Conservation (phyloP, 768 basidiomycete species). For the Termitomyces sp. region DNA sequence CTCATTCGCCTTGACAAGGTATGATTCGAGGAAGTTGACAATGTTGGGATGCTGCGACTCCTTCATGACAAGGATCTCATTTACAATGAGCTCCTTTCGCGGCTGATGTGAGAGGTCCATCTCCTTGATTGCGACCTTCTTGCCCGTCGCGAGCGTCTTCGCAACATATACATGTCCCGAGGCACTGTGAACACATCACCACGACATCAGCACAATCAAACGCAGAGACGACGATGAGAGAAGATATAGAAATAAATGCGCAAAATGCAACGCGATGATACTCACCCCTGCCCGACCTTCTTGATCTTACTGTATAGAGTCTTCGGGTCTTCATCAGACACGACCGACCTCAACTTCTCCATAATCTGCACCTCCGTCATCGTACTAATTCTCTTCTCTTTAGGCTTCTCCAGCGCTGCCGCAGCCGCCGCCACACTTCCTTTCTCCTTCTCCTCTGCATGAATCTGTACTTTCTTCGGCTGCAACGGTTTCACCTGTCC, state of each 20-base stretch:
- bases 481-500: constrained; percentile 73
- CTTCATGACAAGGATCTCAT: constrained; percentile 98
- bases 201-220: constrained; percentile 10
- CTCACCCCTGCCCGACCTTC: constrained; percentile 98
- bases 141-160: constrained; percentile 76
- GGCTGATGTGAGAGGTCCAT: constrained; percentile 96
- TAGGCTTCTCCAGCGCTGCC: constrained; percentile 69
- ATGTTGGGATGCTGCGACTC: constrained; percentile 97
- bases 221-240: not conserved
- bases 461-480: constrained; percentile 70
- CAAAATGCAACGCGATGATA: not conserved
- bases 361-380: constrained; percentile 98
- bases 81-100: constrained; percentile 95
- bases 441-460: constrained; percentile 44
- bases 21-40: constrained; percentile 91
- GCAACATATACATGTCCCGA: constrained; percentile 98
- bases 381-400: constrained; percentile 88
- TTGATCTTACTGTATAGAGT: constrained; percentile 91
- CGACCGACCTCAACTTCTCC: constrained; percentile 91
- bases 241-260: not conserved
- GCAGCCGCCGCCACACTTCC: constrained; percentile 56
- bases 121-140: constrained; percentile 96
- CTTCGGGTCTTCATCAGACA: constrained; percentile 84
- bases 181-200: constrained; percentile 46
- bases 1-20: constrained; percentile 82